These are phyloP conservation scores for Uncinocarpus reesii DNA, from an alignment of 2,329 filamentous ascomycete species.

Conservation along the genomic window DNA sequence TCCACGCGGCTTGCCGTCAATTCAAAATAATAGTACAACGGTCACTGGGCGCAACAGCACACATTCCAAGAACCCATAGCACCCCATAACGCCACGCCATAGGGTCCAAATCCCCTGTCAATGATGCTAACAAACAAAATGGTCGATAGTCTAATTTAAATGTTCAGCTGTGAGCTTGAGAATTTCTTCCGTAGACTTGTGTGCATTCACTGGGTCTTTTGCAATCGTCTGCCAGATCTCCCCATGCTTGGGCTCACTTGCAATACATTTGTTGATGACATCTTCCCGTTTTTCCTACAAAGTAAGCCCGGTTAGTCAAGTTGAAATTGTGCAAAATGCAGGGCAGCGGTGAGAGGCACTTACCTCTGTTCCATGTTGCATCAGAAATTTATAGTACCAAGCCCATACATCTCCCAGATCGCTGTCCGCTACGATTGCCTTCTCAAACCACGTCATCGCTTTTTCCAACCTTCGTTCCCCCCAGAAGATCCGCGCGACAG, in stretches of 20 bases:
- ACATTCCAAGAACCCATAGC: too few species aligned
- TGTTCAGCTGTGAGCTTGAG: constrained; percentile 55
- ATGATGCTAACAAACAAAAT: background rate
- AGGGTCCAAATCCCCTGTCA: background rate
- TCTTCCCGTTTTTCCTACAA: constrained; percentile 70
- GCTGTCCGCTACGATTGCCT: constrained; percentile 76
- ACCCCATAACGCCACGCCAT: too few species aligned
- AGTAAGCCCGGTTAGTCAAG: background rate
- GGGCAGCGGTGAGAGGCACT: constrained; percentile 20
- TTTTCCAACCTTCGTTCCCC: constrained; percentile 84
- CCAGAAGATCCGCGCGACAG: constrained; percentile 94
- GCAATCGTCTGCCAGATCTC: constrained; percentile 80
- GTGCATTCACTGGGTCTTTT: constrained; percentile 75
- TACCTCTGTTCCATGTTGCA: constrained; percentile 78
- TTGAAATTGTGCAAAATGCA: constrained; percentile 9
- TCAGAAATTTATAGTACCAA: constrained; percentile 91
- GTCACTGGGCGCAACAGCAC: too few species aligned
- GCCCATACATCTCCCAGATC: constrained; percentile 92
- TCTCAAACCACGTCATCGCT: constrained; percentile 94
- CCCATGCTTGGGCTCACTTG: constrained; percentile 81
- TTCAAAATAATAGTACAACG: too few species aligned
- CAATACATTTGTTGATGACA: constrained; percentile 66
- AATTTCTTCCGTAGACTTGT: constrained; percentile 66
- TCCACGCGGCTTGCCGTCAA: too few species aligned
- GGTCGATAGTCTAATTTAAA: background rate